Base-by-base conservation (phyloP, 495 filamentous ascomycete species). In the Aspergillus haitiensis region DNA sequence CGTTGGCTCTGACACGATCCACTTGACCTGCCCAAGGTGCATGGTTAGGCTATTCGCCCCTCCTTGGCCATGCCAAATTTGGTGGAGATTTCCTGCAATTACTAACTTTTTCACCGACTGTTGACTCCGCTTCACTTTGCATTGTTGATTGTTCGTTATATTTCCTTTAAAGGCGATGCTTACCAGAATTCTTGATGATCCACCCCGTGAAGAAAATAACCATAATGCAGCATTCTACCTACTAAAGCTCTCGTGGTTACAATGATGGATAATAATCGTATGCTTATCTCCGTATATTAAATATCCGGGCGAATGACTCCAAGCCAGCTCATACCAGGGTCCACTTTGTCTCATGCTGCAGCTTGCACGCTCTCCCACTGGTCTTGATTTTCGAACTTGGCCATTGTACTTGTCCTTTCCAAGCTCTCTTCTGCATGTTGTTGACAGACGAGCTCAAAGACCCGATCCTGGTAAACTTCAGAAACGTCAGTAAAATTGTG, bases 401-500 rank as follows among this genome's bases (percentile, higher is more conserved):
- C 33, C 11, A 52, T 52, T 6, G 61, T 52, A 35, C 10, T 39
- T 13, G 35, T 34, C 35, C 64, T 63, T 18, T 46, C 59, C 15
- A 52, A 49, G 34, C 71, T 71, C 42, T 79, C 78, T 8, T 56
- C 55, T 21, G 75, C 71, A 64, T 81, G 77, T 64, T 81, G 80
- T 59, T 75, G 69, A 37, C 75, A 74, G 4, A 86, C 82, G 47
- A 81, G 70, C 11, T 84, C 76, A 53, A 81, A 80, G 2, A 86
- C 81, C 1, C 77, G 77, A 54, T 75, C 67, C 67, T 86, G 83
- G 60, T 86, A 86, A 64, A 78, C 83, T 81, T 44, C 3, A 34
- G 9, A 5, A 2, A 5, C 18, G 9, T 53, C 37, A 59, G 27
- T 46, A 9, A n/a, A n/a, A n/a, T n/a, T n/a, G n/a, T n/a, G n/a